Conservation (phyloP, 2,329 filamentous ascomycete species). For the Amauroascus verrucosus region DNA sequence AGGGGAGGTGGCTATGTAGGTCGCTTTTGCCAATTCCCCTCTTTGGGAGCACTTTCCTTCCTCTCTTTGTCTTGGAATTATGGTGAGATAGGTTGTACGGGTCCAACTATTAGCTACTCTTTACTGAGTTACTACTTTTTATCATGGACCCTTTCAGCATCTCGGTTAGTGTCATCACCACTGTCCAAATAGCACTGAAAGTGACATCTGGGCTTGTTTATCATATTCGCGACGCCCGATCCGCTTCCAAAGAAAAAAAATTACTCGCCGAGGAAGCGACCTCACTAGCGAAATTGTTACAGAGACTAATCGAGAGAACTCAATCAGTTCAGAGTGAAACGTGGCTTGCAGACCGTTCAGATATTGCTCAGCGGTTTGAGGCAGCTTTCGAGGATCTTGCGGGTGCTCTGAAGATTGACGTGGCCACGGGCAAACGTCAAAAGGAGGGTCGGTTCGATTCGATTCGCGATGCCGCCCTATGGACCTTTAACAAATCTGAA, state of each 20-base stretch:
- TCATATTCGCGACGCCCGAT: not conserved
- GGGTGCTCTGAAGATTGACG: not conserved
- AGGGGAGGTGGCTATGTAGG: too few relatives aligned
- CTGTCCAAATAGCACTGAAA: not conserved
- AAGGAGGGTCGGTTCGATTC: not conserved
- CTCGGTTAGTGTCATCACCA: not conserved
- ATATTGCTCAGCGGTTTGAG: not conserved
- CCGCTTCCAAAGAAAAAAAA: not conserved
- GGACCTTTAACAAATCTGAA: not conserved
- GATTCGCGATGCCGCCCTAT: not conserved
- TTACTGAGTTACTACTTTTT: too few relatives aligned
- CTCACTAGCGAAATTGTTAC: not conserved
- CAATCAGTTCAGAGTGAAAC: not conserved
- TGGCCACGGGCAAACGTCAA: not conserved
- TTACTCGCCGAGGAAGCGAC: not conserved
- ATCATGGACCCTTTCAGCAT: not conserved
- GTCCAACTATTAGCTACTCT: too few relatives aligned
- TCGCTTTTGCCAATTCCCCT: too few relatives aligned
- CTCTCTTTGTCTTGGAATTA: too few relatives aligned
- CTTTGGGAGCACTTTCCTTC: too few relatives aligned
- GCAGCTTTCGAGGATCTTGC: not conserved
- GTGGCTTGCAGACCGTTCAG: not conserved
- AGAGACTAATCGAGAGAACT: not conserved
- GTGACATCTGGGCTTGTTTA: not conserved
- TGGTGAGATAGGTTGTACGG: too few relatives aligned